Evolutionary conservation across 2,329 filamentous ascomycete species (phyloP).

Genomic region (Colletotrichum orchidophilum): DNA sequence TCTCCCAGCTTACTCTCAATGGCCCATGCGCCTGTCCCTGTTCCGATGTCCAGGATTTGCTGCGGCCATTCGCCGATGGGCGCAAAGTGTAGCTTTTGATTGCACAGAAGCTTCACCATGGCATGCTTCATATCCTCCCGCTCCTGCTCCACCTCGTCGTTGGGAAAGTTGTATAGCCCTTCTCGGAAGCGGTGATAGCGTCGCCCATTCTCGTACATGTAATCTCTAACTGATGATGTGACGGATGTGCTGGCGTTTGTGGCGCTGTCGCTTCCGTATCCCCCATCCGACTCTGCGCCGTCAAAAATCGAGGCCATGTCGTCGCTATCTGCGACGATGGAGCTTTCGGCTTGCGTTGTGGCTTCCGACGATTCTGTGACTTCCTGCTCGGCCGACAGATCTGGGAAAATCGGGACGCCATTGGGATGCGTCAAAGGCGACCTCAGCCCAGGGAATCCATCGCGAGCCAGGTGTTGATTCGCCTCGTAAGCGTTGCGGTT

Average conservation of each 20-base stretch:
- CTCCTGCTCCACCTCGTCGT: conserved; percentile 68
- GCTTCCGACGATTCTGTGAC: conserved; percentile 48
- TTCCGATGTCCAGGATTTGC: conserved; percentile 65
- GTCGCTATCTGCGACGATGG: conserved; percentile 47
- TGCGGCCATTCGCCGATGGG: conserved; percentile 58
- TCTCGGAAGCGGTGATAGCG: conserved; percentile 66
- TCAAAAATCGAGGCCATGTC: conserved; percentile 36
- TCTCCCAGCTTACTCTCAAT: conserved; percentile 56
- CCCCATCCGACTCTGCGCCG: conserved; percentile 44
- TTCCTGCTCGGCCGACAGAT: conserved; percentile 46
- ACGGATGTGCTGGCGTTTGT: conserved; percentile 50
- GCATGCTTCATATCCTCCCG: conserved; percentile 66
- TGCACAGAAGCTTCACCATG: conserved; percentile 59
- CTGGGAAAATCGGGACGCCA: conserved; percentile 48
- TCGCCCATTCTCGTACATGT: conserved; percentile 64
- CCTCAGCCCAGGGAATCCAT: conserved; percentile 31
- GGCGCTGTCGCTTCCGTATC: conserved; percentile 48
- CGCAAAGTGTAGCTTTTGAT: conserved; percentile 60
- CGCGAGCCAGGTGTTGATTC: neutral
- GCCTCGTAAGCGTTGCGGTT: neutral
- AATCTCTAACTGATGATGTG: conserved; percentile 56
- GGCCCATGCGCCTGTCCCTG: conserved; percentile 68
- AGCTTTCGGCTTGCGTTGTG: conserved; percentile 46
- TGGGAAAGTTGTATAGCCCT: conserved; percentile 66
- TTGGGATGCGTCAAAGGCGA: conserved; percentile 50